A percentile compares a stretch with the other conserved stretches of the same genome.
Conservation (phyloP, 2,329 filamentous ascomycete genomes). For the Fusarium sarcochroum region DNA sequence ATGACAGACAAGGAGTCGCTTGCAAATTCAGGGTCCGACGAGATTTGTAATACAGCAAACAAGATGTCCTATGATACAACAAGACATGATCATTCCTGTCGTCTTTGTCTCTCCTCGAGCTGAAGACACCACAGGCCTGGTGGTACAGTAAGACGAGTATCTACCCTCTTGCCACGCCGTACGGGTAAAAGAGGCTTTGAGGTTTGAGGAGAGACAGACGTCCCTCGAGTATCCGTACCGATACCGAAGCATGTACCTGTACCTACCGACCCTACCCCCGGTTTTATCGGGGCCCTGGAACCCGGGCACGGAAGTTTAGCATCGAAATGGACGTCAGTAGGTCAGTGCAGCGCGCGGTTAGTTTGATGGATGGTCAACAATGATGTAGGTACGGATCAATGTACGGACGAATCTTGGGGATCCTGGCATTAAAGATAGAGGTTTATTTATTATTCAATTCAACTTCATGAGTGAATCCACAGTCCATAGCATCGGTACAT, state of each 20-base stretch:
- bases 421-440: background rate
- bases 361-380: background rate
- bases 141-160: conserved; percentile 15
- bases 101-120: conserved; percentile 3
- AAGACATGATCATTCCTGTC: background rate
- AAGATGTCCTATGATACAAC: background rate
- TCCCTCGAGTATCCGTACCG: conserved; percentile 2
- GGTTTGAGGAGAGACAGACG: conserved; percentile 5
- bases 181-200: conserved; percentile 42
- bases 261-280: conserved; percentile 17
- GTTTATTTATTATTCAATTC: background rate
- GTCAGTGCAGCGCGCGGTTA: conserved; percentile 24
- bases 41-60: conserved; percentile 12
- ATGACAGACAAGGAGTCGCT: conserved; percentile 30
- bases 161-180: background rate
- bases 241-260: conserved; percentile 13
- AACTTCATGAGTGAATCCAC: background rate
- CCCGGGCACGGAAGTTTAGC: conserved; percentile 23
- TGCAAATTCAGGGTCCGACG: conserved; percentile 22
- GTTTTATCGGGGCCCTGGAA: conserved; percentile 30
- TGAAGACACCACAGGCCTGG: conserved; percentile 1
- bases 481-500: too few species aligned
- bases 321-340: conserved; percentile 24
- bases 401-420: background rate
- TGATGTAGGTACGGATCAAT: background rate